phyloP scores from a whole-genome alignment of 2,329 filamentous ascomycete genomes.

The Penicillium sumatraense region DNA sequence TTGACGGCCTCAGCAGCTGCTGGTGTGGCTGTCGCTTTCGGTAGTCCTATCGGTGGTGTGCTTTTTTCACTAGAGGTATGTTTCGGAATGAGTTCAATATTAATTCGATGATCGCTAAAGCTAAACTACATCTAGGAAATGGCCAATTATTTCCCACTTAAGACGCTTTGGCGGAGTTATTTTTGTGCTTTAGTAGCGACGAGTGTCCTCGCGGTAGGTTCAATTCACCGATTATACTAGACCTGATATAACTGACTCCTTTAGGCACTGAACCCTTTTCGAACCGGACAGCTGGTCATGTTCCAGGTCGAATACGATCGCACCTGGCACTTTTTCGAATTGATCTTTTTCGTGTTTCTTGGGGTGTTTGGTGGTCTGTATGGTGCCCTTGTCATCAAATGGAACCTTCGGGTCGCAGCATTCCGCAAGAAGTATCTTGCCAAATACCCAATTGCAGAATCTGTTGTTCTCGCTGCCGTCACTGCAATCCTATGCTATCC shows the following conservation, averaged over 20 bases:
- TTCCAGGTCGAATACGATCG: conserved; percentile 96
- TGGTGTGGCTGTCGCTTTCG: conserved; percentile 94
- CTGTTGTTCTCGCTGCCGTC: conserved; percentile 76
- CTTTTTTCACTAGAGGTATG: conserved; percentile 83
- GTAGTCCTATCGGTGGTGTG: conserved; percentile 94
- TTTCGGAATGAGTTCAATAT: neutral
- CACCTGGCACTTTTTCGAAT: conserved; percentile 97
- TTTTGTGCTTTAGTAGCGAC: conserved; percentile 97
- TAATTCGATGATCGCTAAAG: neutral
- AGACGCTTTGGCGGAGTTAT: conserved; percentile 97
- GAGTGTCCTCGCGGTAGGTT: conserved; percentile 74
- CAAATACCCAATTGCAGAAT: conserved; percentile 83
- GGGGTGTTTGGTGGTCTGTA: conserved; percentile 94
- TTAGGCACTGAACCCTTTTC: conserved; percentile 91
- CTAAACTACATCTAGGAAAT: conserved; percentile 66
- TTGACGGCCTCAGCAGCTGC: conserved; percentile 92
- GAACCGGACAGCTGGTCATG: conserved; percentile 98
- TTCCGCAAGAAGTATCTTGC: conserved; percentile 92
- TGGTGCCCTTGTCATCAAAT: conserved; percentile 95
- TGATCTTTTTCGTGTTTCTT: conserved; percentile 88
- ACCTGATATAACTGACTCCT: conserved; percentile 6
- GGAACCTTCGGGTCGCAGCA: conserved; percentile 87
- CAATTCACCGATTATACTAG: neutral
- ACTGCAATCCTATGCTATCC: conserved; percentile 96
- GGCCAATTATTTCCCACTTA: conserved; percentile 93